Percentiles rank a stretch among this genome's conserved stretches.
phyloP scores from a whole-genome alignment of 2,329 filamentous ascomycete species.

The Pyrenophora teres region DNA sequence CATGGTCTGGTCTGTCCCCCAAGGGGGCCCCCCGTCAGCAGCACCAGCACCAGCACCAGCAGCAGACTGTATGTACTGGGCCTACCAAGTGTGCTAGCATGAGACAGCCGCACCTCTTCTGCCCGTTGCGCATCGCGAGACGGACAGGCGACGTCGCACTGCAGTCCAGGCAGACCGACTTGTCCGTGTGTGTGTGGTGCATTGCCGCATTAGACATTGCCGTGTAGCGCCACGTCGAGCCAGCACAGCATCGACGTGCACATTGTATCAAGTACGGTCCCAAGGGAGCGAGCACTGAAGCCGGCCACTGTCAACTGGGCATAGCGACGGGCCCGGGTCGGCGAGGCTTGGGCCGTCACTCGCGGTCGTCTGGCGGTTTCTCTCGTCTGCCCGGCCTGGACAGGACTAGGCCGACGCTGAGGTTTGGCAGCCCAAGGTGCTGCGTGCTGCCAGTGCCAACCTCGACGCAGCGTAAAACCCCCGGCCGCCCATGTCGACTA shows the following conservation, averaged over 20 bases:
- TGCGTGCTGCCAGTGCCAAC: constrained; percentile 7
- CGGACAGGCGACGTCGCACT: not conserved
- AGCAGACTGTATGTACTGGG: no score
- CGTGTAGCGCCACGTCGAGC: not conserved
- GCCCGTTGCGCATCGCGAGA: not conserved
- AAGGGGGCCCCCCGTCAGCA: constrained; percentile 2
- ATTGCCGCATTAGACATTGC: no score
- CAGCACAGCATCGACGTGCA: constrained; percentile 10
- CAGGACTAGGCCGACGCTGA: constrained; percentile 25
- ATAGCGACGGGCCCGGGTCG: constrained; percentile 12
- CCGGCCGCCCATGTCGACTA: constrained; percentile 21
- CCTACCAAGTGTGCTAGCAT: constrained; percentile 8
- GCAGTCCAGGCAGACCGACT: not conserved
- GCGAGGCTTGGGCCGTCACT: constrained; percentile 5
- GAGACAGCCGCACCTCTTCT: no score
- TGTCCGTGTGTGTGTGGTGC: no score
- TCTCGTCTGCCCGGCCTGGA: constrained; percentile 17
- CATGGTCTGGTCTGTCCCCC: no score
- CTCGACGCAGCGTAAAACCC: constrained; percentile 28
- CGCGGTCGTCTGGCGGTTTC: not conserved
- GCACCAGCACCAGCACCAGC: no score
- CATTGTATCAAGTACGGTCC: no score
- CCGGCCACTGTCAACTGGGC: constrained; percentile 8
- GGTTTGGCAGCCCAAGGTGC: constrained; percentile 14
- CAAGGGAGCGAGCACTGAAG: no score